Evolutionary conservation across 1,284 basidiomycete species (phyloP), one percentile per base, ranked within the genome.

Genomic region (Leccinum pachyderme): DNA sequence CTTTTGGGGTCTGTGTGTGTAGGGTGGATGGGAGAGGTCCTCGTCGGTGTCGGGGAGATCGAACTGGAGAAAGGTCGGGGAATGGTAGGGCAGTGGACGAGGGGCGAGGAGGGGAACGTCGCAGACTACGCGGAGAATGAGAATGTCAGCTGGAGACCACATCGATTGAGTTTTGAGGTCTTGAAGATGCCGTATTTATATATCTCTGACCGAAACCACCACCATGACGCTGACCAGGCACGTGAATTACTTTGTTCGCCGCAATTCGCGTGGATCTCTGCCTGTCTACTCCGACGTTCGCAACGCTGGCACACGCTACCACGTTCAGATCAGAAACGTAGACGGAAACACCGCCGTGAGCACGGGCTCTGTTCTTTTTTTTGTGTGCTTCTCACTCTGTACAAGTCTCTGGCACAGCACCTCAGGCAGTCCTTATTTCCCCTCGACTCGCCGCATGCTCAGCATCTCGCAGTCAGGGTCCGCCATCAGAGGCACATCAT

Each of bases 221-320:
- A 63, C 60, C 57, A 63, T 50, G 49, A 18, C 18, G 18, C 18
- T 18, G 18, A 50, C 51, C 28, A 47, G 3, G 47, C 66, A 59
- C 57, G 51, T 66, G 53, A 55, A 61, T 39, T 90, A 88, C 71
- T 81, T 79, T 56, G 75, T 90, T 51, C 77, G 79, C 29, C 80
- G 87, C 59, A 90, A 86, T 70, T 69, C 79, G 41, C 76, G 76
- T 52, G 85, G 85, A 35, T 79, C 80, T 49, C 77, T 90, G 28
- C 87, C 87, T 49, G 84, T 90, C 24, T 89, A 88, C 69, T 81
- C 84, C 39, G 86, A 89, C 68, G 69, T 87, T 52, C 82, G 84
- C 61, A 87, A 86, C 67, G 80, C 72, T 31, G 79, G 83, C 56
- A 79, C 82, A 6, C 79, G 80, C 55, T 75, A 82, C 61, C 72